Evolutionary conservation across 495 filamentous ascomycete species (phyloP), one percentile per base, ranked within the genome.

Genomic region (Penicillium ochrochloron): DNA sequence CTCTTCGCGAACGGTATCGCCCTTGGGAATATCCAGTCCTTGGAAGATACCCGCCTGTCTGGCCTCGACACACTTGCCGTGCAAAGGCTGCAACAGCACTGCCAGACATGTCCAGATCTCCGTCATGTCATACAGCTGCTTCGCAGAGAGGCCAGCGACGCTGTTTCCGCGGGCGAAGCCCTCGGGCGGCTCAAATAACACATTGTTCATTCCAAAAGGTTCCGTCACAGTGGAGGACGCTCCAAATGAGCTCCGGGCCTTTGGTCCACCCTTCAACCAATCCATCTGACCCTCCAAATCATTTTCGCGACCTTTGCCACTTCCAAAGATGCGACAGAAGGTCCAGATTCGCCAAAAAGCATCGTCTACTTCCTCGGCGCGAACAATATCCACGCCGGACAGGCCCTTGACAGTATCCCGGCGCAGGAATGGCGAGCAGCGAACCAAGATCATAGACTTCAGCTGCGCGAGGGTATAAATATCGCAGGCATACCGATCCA

Each of bases 341-440:
- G 84, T 88, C 88, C 88, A 90, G 21, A 90, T 81, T 0, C 88
- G 82, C 86, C 87, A 90, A 58, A 90, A 84, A 1, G 88, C 88
- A 70, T 87, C 82, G 66, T 89, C 84, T n/a, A 89, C 80, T 59
- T 84, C 82, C 51, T 80, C 77, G 0, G 84, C 80, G 12, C 83
- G 79, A 9, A 69, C 61, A 39, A 78, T 76, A 59, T 87, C 81
- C 10, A 78, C 65, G 5, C 83, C 85, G 1, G 83, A 73, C 15
- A 90, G 79, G 2, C 85, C 87, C 10, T 73, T 72, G 7, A 85
- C 79, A 0, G 86, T 89, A 34, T 88, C 85, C 0, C 75, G 81
- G 15, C 87, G 86, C 15, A 89, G 71, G 65, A 88, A 86, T 11
- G 82, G 79, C 51, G 81, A 72, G 57, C 88, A 90, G 44, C 84